A percentile compares a stretch with the other conserved stretches of the same genome.
Evolutionary conservation across 352 stramenopile species (phyloP).

Genomic region (Pythium guiyangense): DNA sequence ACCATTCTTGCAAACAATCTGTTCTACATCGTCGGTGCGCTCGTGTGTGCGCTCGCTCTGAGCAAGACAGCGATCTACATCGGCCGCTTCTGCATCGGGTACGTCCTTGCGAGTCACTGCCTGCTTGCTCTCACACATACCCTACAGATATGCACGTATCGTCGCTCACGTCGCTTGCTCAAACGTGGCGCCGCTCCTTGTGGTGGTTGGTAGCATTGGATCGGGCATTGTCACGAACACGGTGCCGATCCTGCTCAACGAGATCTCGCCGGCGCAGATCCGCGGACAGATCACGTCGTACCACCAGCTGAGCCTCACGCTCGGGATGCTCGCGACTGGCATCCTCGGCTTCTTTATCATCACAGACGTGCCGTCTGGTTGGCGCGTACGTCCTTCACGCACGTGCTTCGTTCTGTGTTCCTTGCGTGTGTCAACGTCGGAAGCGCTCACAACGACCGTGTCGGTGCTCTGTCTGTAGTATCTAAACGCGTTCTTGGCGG

Average conservation of each 20-base stretch:
- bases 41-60: slow-evolving; percentile 49
- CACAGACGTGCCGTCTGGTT: slow-evolving; percentile 73
- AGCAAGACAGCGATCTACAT: slow-evolving; percentile 60
- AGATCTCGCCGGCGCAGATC: slow-evolving; percentile 62
- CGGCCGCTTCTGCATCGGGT: slow-evolving; percentile 54
- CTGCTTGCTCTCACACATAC: too few relatives aligned
- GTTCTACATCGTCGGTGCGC: slow-evolving; percentile 56
- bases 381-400: slow-evolving; percentile 44
- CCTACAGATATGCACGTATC: neutral
- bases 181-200: neutral
- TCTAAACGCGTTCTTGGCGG: slow-evolving; percentile 64
- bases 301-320: slow-evolving; percentile 85
- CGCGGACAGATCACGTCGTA: slow-evolving; percentile 81
- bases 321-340: slow-evolving; percentile 78
- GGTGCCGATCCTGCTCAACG: slow-evolving; percentile 76
- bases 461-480: slow-evolving; percentile 24
- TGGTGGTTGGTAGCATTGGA: slow-evolving; percentile 20
- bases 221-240: slow-evolving; percentile 81
- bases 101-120: neutral
- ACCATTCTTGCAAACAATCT: slow-evolving; percentile 69
- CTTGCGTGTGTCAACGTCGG: too few relatives aligned
- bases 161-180: neutral
- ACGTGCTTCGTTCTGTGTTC: neutral
- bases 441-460: too few relatives aligned
- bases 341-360: slow-evolving; percentile 79